Evolutionary conservation across 75 land plant genomes (phyloP), one percentile per base, ranked within the genome.

Genomic region (Ceratopteris richardii): DNA sequence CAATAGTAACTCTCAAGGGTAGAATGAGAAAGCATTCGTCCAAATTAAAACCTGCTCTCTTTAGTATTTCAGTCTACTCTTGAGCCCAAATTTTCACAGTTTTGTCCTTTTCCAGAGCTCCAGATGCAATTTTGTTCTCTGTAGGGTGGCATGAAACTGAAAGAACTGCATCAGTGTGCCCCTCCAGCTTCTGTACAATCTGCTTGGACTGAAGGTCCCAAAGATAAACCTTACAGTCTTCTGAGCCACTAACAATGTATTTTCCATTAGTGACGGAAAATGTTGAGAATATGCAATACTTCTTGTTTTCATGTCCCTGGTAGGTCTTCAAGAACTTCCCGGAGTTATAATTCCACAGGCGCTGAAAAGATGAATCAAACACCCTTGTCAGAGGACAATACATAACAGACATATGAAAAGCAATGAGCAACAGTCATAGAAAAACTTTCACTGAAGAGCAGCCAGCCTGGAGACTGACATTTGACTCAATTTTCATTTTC

Each of bases 201-300:
- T 76, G 71, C 51, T 71, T 72, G 0, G 77, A 58, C 71, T 92
- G 97, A 1, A 92, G 82, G 48, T 92, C 94, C 88, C 93, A 92
- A 9, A 92, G 57, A 58, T 88, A 92, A 17, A 92, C 75, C 58
- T 78, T 75, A 33, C 73, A 67, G 33, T 92, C 97, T 58, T 88
- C 97, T 9, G 97, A 92, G 16, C 97, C 93, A 64, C 97, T 88
- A 9, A 88, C 89, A 19, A 92, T 85, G 61, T 84, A 87, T 64
- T 78, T 92, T 60, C 89, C 93, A 65, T 84, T 82, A n/a, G 89
- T 92, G 31, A 88, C 81, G 22, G 94, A 92, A 57, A 92, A 92
- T 23, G 94, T 73, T 1, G 97, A 76, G 18, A 84, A 82, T 18
- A 87, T 84, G 75, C 93, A 88, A 63, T 62, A 92, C 58, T 80